Evolutionary conservation across 768 basidiomycete species (phyloP).

Genomic region (Phylloporus sp.): DNA sequence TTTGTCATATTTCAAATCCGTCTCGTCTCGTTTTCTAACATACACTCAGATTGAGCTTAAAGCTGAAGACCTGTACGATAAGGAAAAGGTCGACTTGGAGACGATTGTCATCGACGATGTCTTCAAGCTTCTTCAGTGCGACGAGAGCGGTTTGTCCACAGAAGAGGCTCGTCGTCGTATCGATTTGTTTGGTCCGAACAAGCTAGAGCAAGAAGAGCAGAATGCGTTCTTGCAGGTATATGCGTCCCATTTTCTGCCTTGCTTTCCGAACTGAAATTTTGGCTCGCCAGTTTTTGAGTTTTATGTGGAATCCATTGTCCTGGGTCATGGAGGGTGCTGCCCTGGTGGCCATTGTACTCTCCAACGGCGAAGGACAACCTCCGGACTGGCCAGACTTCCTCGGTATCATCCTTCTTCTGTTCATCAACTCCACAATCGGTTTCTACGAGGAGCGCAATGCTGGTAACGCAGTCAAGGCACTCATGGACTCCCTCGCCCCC

Average conservation of each 20-base stretch:
- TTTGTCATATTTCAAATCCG: conserved; percentile 28
- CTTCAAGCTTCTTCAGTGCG: conserved; percentile 91
- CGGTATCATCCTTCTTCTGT: conserved; percentile 87
- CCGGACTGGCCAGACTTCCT: conserved; percentile 98
- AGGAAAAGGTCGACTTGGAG: conserved; percentile 99
- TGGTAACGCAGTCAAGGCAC: conserved; percentile 97
- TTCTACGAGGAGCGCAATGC: conserved; percentile 98
- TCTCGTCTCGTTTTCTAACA: not conserved
- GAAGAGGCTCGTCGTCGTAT: conserved; percentile 82
- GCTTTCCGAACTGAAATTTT: conserved; percentile 1
- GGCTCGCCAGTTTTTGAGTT: conserved; percentile 71
- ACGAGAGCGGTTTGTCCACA: conserved; percentile 66
- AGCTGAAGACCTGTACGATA: conserved; percentile 93
- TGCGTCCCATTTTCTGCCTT: conserved; percentile 1
- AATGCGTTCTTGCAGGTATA: conserved; percentile 83
- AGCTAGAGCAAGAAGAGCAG: conserved; percentile 85
- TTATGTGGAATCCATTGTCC: conserved; percentile 99
- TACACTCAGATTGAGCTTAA: conserved; percentile 68
- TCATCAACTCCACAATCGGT: conserved; percentile 95
- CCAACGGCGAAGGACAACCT: conserved; percentile 80
- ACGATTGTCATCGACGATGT: conserved; percentile 96
- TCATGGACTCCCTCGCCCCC: conserved; percentile 98
- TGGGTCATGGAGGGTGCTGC: conserved; percentile 99
- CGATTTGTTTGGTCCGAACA: conserved; percentile 95
- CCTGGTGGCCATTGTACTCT: conserved; percentile 89